phyloP scores from a whole-genome alignment of 1,284 basidiomycete species.

The Rhodotorula sp. region DNA sequence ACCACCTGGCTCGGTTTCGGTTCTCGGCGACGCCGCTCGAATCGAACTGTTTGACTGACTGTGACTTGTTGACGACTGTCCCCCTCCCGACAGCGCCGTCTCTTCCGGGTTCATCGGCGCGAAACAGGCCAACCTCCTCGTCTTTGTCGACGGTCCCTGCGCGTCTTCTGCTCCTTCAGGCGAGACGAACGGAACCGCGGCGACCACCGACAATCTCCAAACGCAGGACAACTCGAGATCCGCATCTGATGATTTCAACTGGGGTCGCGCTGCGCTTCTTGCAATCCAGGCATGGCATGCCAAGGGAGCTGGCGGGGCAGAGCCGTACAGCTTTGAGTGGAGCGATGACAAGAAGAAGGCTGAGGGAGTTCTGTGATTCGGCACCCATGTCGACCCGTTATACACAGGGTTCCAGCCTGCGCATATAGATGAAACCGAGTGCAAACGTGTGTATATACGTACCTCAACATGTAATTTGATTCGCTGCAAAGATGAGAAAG shows the following conservation, averaged over 20 bases:
- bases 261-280: constrained; percentile 44
- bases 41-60: too few relatives aligned
- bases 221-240: constrained; percentile 6
- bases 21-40: too few relatives aligned
- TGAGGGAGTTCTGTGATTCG: constrained; percentile 1
- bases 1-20: too few relatives aligned
- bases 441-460: too few relatives aligned
- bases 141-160: constrained; percentile 39
- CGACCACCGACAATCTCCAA: too few relatives aligned
- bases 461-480: too few relatives aligned
- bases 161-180: background rate
- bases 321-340: constrained; percentile 42
- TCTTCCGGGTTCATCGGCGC: constrained; percentile 46
- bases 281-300: constrained; percentile 40
- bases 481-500: too few relatives aligned
- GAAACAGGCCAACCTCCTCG: constrained; percentile 34
- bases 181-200: too few relatives aligned
- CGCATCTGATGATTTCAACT: constrained; percentile 33
- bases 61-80: background rate
- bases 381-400: too few relatives aligned
- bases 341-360: background rate
- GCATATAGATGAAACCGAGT: too few relatives aligned
- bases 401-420: too few relatives aligned
- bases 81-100: constrained; percentile 39
- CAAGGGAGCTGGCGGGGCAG: constrained; percentile 32